These are phyloP conservation scores for Starmerella floris DNA, from an alignment of 805 yeast species.

Conservation along the genomic window DNA sequence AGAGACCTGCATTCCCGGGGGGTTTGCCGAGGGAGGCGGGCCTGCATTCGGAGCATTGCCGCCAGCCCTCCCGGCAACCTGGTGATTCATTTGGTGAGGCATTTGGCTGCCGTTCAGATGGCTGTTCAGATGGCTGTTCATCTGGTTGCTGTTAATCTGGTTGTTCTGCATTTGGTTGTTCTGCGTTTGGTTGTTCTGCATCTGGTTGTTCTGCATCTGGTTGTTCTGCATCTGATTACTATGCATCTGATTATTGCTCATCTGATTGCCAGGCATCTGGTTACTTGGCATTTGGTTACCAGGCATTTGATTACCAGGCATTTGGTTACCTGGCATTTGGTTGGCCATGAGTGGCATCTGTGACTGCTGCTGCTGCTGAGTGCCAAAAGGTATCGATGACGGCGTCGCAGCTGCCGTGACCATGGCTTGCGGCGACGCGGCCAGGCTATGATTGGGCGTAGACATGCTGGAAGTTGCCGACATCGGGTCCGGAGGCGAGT, in stretches of 20 bases:
- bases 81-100: neutral
- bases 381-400: neutral
- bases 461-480: neutral
- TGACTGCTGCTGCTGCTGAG: conserved; percentile 4
- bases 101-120: neutral
- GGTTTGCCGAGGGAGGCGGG: neutral
- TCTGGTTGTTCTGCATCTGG: neutral
- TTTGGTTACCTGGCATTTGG: neutral
- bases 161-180: neutral
- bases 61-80: neutral
- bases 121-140: neutral
- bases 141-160: neutral
- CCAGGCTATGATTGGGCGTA: conserved; percentile 1
- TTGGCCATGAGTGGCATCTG: neutral
- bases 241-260: neutral
- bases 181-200: neutral
- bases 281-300: no score
- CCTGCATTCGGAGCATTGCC: neutral
- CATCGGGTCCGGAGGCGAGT: neutral
- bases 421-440: conserved; percentile 1
- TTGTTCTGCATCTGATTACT: neutral
- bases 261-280: neutral
- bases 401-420: neutral
- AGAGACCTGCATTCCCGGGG: neutral
- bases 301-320: no score